These are phyloP conservation scores for Przewalskia tangutica DNA, from an alignment of 257 asterid species.

Conservation along the genomic window DNA sequence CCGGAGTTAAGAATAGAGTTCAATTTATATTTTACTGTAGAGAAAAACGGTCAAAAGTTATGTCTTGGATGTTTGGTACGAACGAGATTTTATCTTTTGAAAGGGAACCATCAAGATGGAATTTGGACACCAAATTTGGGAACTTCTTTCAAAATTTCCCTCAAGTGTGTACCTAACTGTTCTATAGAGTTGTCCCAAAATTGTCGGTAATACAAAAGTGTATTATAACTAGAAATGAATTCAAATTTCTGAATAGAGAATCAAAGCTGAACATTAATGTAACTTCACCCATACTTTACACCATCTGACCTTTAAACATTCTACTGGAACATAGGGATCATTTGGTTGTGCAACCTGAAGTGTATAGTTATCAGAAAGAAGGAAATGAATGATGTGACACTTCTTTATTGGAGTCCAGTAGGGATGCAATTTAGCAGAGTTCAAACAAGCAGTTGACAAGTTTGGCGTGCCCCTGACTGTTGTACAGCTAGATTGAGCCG, in stretches of 20 bases:
- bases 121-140: neutral
- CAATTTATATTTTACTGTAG: neutral
- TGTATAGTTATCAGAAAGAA: neutral
- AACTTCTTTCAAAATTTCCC: neutral
- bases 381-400: neutral
- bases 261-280: neutral
- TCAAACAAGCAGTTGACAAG: neutral
- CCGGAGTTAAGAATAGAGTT: neutral
- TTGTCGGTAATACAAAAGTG: neutral
- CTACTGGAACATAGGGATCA: neutral
- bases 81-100: too few relatives aligned
- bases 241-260: neutral
- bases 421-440: neutral
- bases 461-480: neutral
- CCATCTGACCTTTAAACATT: neutral
- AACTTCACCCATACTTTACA: neutral
- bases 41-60: too few relatives aligned
- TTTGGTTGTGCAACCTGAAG: neutral
- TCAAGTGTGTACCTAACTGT: neutral
- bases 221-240: neutral
- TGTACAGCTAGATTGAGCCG: neutral
- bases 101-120: neutral
- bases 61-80: too few relatives aligned
- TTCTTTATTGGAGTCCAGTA: neutral
- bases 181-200: neutral